These are phyloP conservation scores for Trichocomaceae sp. DNA, from an alignment of 2,329 filamentous ascomycete genomes.

Conservation along the genomic window DNA sequence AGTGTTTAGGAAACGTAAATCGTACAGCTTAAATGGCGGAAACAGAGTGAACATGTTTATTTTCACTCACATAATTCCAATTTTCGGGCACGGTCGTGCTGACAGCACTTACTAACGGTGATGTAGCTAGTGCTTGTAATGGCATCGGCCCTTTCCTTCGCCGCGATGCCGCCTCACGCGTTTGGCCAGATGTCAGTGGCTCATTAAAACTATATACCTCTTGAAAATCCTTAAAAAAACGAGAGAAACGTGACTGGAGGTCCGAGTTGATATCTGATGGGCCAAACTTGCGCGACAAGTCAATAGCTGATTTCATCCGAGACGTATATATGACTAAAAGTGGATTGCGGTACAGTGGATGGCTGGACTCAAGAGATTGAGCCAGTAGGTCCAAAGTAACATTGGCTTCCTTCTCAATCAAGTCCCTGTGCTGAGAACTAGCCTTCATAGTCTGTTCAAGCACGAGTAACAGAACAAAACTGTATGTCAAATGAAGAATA, in stretches of 20 bases:
- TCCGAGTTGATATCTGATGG: background rate
- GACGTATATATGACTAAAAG: constrained; percentile 1
- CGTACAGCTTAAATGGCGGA: background rate
- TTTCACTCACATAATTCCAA: constrained; percentile 1
- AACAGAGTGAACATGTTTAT: background rate
- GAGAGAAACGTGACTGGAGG: constrained; percentile 5
- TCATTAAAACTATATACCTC: background rate
- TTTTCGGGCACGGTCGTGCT: background rate
- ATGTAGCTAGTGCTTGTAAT: background rate
- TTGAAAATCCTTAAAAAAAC: background rate
- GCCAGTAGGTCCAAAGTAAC: constrained; percentile 3
- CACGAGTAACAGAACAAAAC: constrained; percentile 8
- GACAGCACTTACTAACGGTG: background rate
- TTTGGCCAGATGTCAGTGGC: background rate
- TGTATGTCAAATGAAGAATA: constrained; percentile 11
- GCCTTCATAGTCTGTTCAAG: constrained; percentile 3
- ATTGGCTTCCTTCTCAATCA: constrained; percentile 5
- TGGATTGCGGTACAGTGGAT: constrained; percentile 8
- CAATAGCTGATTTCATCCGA: constrained; percentile 7
- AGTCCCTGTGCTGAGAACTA: background rate
- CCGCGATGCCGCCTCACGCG: background rate
- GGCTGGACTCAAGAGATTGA: constrained; percentile 1
- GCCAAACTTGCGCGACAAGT: background rate
- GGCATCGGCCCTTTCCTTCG: background rate
- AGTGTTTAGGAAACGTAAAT: background rate